phyloP scores from a whole-genome alignment of 2,329 filamentous ascomycete species.

The Cladophialophora chaetospira region DNA sequence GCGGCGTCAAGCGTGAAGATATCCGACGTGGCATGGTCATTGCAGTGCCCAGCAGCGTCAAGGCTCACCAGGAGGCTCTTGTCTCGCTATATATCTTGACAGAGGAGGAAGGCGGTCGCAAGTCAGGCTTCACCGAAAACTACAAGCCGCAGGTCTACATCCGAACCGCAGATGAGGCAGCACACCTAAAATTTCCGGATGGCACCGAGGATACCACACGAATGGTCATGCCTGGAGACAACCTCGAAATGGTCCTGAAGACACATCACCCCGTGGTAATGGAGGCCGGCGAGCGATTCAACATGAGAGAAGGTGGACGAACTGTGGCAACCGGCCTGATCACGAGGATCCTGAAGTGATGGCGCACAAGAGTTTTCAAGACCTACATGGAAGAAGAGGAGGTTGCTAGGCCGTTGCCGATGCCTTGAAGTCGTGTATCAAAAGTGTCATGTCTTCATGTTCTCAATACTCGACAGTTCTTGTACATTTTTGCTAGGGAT shows the following conservation, averaged over 20 bases:
- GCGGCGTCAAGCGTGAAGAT: conserved; percentile 95
- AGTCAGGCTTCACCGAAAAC: conserved; percentile 93
- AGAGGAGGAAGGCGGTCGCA: conserved; percentile 97
- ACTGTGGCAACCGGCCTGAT: conserved; percentile 83
- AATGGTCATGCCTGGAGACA: conserved; percentile 98
- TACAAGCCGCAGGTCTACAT: conserved; percentile 97
- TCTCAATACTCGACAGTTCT: conserved; percentile 16
- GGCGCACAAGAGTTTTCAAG: background rate
- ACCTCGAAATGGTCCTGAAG: conserved; percentile 92
- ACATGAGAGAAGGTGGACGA: conserved; percentile 93
- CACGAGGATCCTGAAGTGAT: conserved; percentile 66
- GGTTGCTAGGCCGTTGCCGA: background rate
- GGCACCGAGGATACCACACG: conserved; percentile 73
- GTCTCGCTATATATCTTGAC: conserved; percentile 94
- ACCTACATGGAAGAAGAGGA: background rate
- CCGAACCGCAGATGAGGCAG: conserved; percentile 79
- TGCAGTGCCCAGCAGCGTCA: conserved; percentile 77
- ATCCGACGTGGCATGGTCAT: conserved; percentile 94
- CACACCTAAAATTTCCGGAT: conserved; percentile 83
- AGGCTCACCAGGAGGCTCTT: conserved; percentile 88
- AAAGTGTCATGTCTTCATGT: conserved; percentile 18
- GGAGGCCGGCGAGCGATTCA: conserved; percentile 93
- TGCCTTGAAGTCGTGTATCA: conserved; percentile 19
- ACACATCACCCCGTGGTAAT: conserved; percentile 83
- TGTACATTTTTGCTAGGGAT: conserved; percentile 10